Percentiles rank a stretch among this genome's conserved stretches.
These are phyloP conservation scores for Talaromyces sp. DNA, from an alignment of 2,329 filamentous ascomycete species.

Conservation along the genomic window DNA sequence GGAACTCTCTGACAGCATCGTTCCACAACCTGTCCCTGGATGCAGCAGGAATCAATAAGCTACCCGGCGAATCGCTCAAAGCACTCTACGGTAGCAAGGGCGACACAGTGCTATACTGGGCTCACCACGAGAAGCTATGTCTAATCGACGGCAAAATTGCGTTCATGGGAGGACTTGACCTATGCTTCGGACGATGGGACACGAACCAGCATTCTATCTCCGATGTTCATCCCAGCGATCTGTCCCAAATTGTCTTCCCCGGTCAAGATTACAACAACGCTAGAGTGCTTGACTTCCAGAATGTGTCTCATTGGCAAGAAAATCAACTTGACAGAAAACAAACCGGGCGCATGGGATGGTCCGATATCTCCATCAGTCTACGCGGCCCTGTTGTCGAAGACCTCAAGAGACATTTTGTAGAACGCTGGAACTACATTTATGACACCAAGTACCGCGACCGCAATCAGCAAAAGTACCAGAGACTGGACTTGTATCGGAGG, in stretches of 20 bases:
- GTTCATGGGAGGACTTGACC: conserved; percentile 88
- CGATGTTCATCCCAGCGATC: conserved; percentile 74
- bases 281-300: conserved; percentile 73
- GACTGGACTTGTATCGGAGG: conserved; percentile 24
- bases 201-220: conserved; percentile 82
- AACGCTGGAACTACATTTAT: conserved; percentile 91
- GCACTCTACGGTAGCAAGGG: conserved; percentile 77
- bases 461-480: conserved; percentile 49
- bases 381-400: conserved; percentile 72
- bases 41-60: conserved; percentile 56
- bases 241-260: conserved; percentile 74
- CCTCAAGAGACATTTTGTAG: conserved; percentile 72
- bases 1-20: conserved; percentile 54
- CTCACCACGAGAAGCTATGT: conserved; percentile 88
- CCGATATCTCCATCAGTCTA: conserved; percentile 75
- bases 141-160: conserved; percentile 73
- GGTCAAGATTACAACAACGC: conserved; percentile 95
- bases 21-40: conserved; percentile 56
- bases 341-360: conserved; percentile 88
- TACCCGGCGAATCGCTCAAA: conserved; percentile 70
- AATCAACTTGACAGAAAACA: conserved; percentile 81
- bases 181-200: conserved; percentile 87
- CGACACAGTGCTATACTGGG: conserved; percentile 84
- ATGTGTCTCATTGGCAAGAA: conserved; percentile 73
- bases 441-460: conserved; percentile 71